Evolutionary conservation across 345 rosid species (phyloP).

Genomic region (Salix arbutifolia): DNA sequence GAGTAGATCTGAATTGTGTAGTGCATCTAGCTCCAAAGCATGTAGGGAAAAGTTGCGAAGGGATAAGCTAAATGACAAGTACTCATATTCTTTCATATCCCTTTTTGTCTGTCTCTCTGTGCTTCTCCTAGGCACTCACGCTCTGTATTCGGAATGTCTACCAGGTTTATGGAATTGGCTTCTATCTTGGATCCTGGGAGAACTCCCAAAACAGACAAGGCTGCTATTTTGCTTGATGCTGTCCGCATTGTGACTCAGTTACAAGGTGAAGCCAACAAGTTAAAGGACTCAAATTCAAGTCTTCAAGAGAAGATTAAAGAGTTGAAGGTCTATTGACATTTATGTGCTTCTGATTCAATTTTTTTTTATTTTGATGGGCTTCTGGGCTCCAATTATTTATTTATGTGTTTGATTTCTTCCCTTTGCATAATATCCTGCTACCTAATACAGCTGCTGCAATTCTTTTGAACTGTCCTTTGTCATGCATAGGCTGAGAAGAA

Average conservation of each 20-base stretch:
- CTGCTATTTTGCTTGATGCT: conserved; percentile 79
- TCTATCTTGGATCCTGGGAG: conserved; percentile 79
- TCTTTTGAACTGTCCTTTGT: background rate
- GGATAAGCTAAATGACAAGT: conserved; percentile 80
- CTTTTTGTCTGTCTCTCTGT: background rate
- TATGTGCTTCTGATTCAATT: background rate
- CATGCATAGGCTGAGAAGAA: conserved; percentile 67
- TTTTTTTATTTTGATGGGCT: background rate
- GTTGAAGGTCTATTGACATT: conserved; percentile 55
- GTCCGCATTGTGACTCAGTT: conserved; percentile 74
- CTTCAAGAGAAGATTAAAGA: conserved; percentile 74
- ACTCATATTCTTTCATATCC: conserved; percentile 8
- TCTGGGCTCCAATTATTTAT: background rate
- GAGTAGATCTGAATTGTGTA: conserved; percentile 39
- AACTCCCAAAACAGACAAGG: conserved; percentile 74
- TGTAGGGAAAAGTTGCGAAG: conserved; percentile 88
- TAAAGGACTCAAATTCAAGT: conserved; percentile 71
- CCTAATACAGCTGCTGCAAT: background rate
- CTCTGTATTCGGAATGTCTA: conserved; percentile 4
- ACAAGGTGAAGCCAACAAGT: conserved; percentile 64
- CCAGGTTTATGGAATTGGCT: conserved; percentile 79
- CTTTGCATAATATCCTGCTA: background rate
- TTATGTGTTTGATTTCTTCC: background rate
- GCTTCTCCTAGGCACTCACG: background rate
- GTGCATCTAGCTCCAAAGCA: conserved; percentile 80